Percentiles rank a stretch among this genome's conserved stretches.
phyloP scores from a whole-genome alignment of 768 basidiomycete species.

The Hirschioporus abietinus region DNA sequence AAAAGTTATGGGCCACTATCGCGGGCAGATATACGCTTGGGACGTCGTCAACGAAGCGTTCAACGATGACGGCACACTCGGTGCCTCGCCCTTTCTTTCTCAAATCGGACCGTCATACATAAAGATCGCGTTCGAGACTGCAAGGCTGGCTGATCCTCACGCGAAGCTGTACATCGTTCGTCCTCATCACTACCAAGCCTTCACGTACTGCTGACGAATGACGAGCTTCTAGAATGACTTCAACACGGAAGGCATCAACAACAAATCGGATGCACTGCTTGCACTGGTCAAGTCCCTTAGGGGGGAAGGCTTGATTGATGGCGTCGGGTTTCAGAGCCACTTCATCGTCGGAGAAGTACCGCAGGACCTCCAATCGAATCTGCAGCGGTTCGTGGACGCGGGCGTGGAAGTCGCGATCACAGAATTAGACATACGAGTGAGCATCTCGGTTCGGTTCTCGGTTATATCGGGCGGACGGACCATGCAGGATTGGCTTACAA shows the following conservation, averaged over 20 bases:
- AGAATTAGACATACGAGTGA: background rate
- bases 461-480: no score
- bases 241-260: conserved; percentile 6
- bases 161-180: conserved; percentile 2
- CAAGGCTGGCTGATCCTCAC: background rate
- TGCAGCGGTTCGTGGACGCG: conserved; percentile 6
- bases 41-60: conserved; percentile 7
- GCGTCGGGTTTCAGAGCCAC: conserved; percentile 3
- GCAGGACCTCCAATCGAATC: background rate
- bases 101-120: background rate
- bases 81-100: background rate
- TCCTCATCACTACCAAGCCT: background rate
- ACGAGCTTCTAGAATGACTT: conserved; percentile 4
- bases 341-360: conserved; percentile 6
- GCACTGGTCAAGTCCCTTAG: background rate
- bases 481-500: no score
- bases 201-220: background rate
- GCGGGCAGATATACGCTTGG: conserved; percentile 2
- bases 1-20: background rate
- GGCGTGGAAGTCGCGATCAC: conserved; percentile 9
- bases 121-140: background rate
- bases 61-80: conserved; percentile 9
- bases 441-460: no score
- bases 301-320: background rate
- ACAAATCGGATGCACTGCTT: conserved; percentile 6